phyloP scores from a whole-genome alignment of 2,329 filamentous ascomycete genomes.

The Fusarium palustre region DNA sequence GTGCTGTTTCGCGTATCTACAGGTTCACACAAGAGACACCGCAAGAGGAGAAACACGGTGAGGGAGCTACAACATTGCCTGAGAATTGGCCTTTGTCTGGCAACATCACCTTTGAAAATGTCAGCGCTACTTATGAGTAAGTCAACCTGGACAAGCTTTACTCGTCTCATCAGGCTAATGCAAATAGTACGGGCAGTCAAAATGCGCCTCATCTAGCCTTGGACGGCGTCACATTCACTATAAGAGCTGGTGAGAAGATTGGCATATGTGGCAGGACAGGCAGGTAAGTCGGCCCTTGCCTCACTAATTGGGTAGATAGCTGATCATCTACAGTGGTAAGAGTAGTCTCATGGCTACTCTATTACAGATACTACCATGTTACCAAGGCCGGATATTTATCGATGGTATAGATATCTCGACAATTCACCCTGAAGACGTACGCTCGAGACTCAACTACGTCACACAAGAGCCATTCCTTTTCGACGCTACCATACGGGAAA shows the following conservation, averaged over 20 bases:
- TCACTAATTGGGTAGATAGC: too few species aligned
- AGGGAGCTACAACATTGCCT: too few species aligned
- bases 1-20: constrained; percentile 5
- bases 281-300: not conserved
- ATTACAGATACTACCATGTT: not conserved
- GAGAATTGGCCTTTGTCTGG: not conserved
- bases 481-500: not conserved
- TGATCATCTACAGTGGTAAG: not conserved
- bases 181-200: too few species aligned
- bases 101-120: constrained; percentile 3
- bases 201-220: not conserved
- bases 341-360: constrained; percentile 3
- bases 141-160: not conserved
- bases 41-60: not conserved
- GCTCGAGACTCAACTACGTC: not conserved
- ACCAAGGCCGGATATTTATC: constrained; percentile 1
- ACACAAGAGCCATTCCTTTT: not conserved
- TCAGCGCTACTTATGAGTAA: constrained; percentile 1
- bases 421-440: not conserved
- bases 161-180: too few species aligned
- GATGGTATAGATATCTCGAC: not conserved
- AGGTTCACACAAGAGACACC: not conserved
- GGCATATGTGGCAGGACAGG: constrained; percentile 6
- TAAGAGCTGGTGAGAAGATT: not conserved
- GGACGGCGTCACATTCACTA: not conserved